These are phyloP conservation scores for Kregervanrija pseudodelftensis DNA, from an alignment of 805 yeast genomes.

Conservation along the genomic window DNA sequence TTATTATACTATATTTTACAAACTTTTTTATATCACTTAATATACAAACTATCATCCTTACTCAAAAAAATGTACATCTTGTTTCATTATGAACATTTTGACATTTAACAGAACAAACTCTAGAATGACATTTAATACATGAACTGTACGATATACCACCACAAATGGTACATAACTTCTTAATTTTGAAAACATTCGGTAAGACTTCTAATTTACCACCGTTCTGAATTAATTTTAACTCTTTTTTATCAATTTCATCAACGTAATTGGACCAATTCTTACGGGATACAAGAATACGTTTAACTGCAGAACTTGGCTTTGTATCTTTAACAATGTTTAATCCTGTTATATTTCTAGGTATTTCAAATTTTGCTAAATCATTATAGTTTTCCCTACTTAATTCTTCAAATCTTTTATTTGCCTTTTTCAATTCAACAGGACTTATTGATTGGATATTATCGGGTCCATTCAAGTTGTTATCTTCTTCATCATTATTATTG, in stretches of 20 bases:
- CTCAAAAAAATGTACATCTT: slow-evolving; percentile 31
- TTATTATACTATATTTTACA: not conserved
- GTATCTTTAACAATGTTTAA: slow-evolving; percentile 11
- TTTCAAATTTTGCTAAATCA: slow-evolving; percentile 30
- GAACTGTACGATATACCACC: slow-evolving; percentile 35
- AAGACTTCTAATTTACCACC: slow-evolving; percentile 23
- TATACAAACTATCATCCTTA: not conserved
- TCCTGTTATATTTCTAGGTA: slow-evolving; percentile 27
- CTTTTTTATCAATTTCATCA: slow-evolving; percentile 36
- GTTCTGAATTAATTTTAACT: slow-evolving; percentile 22
- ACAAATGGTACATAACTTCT: slow-evolving; percentile 39
- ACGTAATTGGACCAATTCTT: slow-evolving; percentile 34
- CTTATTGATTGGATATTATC: slow-evolving; percentile 2
- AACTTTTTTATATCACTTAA: not conserved
- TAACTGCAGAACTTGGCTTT: slow-evolving; percentile 28
- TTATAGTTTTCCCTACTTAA: slow-evolving; percentile 38
- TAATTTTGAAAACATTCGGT: slow-evolving; percentile 27
- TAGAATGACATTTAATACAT: slow-evolving; percentile 34
- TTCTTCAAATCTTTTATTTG: slow-evolving; percentile 33
- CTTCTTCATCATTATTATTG: slow-evolving; percentile 7
- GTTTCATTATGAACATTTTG: slow-evolving; percentile 35
- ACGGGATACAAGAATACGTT: slow-evolving; percentile 33
- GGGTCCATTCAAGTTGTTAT: not conserved
- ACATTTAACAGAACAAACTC: slow-evolving; percentile 37
- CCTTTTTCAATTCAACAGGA: slow-evolving; percentile 28